phyloP scores from a whole-genome alignment of 768 basidiomycete species.

The Hericium erinaceus region DNA sequence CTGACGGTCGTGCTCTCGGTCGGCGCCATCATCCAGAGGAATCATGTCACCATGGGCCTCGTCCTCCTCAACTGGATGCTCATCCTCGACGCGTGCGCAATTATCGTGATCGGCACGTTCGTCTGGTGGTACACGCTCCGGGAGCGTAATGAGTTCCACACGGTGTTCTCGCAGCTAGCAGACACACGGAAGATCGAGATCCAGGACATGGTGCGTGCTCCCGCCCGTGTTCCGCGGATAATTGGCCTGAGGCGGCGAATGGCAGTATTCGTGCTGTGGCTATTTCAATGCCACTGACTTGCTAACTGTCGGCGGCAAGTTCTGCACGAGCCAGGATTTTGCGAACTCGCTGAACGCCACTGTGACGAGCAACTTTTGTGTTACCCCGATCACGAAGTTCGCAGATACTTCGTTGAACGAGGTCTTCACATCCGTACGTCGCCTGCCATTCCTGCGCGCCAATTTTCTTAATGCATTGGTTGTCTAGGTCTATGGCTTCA shows the following conservation, averaged over 20 bases:
- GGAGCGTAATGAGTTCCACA: slow-evolving; percentile 60
- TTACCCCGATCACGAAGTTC: slow-evolving; percentile 54
- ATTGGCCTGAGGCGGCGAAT: too few relatives aligned
- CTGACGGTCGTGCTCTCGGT: slow-evolving; percentile 65
- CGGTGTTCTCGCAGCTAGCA: slow-evolving; percentile 41
- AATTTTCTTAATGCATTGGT: background rate
- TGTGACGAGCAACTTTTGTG: slow-evolving; percentile 51
- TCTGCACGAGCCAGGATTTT: slow-evolving; percentile 39
- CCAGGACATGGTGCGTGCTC: slow-evolving; percentile 58
- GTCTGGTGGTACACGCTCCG: slow-evolving; percentile 78
- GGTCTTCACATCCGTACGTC: slow-evolving; percentile 66
- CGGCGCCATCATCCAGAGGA: slow-evolving; percentile 58
- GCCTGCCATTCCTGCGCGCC: background rate
- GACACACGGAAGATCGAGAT: slow-evolving; percentile 41
- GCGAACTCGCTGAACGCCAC: slow-evolving; percentile 20
- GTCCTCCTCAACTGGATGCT: slow-evolving; percentile 72
- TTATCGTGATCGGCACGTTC: slow-evolving; percentile 57
- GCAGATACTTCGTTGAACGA: slow-evolving; percentile 71
- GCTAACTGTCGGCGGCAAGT: slow-evolving; percentile 49
- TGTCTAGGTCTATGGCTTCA: slow-evolving; percentile 66
- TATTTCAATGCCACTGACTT: slow-evolving; percentile 52
- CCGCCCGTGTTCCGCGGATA: too few relatives aligned
- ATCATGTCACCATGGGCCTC: slow-evolving; percentile 60
- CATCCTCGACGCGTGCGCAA: slow-evolving; percentile 49
- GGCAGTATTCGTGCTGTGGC: slow-evolving; percentile 75